Percentiles rank a stretch among this genome's conserved stretches.
Conservation (phyloP, 306 rosid genomes). For the Vigna angularis region DNA sequence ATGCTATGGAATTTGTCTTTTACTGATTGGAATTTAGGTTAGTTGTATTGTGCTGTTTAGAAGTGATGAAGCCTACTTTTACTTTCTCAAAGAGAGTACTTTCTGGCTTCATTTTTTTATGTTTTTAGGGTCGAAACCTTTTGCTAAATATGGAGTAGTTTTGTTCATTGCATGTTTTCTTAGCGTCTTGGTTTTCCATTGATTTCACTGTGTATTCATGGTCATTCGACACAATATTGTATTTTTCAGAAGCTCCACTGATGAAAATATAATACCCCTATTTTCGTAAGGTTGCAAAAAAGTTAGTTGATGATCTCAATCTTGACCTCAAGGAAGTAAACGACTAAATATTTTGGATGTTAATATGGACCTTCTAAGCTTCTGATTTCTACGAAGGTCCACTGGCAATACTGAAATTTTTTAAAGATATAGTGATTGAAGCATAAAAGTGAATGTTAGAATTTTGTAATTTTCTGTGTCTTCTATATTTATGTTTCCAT, state of each 20-base stretch:
- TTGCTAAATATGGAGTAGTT: slow-evolving; percentile 1
- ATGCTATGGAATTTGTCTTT: slow-evolving; percentile 11
- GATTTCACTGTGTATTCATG: slow-evolving; percentile 19
- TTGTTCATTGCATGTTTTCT: slow-evolving; percentile 3
- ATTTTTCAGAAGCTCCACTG: slow-evolving; percentile 1
- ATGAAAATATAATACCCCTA: background rate
- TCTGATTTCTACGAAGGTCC: background rate
- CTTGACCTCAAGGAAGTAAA: slow-evolving; percentile 10
- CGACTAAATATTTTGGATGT: background rate
- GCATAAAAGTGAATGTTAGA: slow-evolving; percentile 8
- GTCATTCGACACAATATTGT: slow-evolving; percentile 7
- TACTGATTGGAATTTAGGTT: slow-evolving; percentile 20
- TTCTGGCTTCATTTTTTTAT: slow-evolving; percentile 18
- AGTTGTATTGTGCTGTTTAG: background rate
- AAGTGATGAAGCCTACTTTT: background rate
- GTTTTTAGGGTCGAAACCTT: background rate
- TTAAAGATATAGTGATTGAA: background rate
- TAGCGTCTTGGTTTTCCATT: slow-evolving; percentile 12
- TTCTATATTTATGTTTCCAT: slow-evolving; percentile 15
- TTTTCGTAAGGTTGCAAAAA: background rate
- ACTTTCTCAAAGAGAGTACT: background rate
- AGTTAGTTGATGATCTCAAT: background rate
- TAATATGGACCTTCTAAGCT: background rate
- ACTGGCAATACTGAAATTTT: background rate
- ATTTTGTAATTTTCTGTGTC: background rate